Evolutionary conservation across 78 protist genomes (phyloP).

Genomic region (Pigoraptor vietnamica): DNA sequence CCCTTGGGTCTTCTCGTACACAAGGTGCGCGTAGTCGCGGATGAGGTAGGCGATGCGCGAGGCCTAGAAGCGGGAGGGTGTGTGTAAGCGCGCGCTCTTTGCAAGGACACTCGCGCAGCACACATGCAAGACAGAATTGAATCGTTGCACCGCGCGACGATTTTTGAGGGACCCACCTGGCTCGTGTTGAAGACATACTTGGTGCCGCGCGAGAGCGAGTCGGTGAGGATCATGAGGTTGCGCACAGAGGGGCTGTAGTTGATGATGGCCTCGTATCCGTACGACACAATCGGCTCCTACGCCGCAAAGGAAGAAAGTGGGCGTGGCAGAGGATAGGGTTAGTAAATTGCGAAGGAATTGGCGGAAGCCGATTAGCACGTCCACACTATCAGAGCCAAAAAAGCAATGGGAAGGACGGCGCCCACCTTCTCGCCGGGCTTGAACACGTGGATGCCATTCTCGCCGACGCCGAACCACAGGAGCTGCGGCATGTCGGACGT

Average conservation of each 20-base stretch:
- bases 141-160: too few relatives aligned
- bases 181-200: constrained; percentile 16
- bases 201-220: constrained; percentile 7
- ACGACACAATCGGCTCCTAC: neutral
- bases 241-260: constrained; percentile 15
- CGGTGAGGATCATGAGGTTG: constrained; percentile 16
- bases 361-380: too few relatives aligned
- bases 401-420: neutral
- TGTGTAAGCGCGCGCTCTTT: too few relatives aligned
- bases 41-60: constrained; percentile 11
- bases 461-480: constrained; percentile 10
- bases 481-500: neutral
- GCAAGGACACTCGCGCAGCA: too few relatives aligned
- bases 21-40: constrained; percentile 3
- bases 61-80: neutral
- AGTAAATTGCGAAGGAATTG: too few relatives aligned
- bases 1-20: neutral
- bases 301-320: neutral
- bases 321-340: too few relatives aligned
- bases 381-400: neutral
- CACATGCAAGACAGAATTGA: too few relatives aligned
- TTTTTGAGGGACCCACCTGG: neutral
- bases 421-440: neutral
- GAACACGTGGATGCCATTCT: neutral
- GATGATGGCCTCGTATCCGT: neutral